Conservation (phyloP, 148 eudicot species). For the Cornus kousa region DNA sequence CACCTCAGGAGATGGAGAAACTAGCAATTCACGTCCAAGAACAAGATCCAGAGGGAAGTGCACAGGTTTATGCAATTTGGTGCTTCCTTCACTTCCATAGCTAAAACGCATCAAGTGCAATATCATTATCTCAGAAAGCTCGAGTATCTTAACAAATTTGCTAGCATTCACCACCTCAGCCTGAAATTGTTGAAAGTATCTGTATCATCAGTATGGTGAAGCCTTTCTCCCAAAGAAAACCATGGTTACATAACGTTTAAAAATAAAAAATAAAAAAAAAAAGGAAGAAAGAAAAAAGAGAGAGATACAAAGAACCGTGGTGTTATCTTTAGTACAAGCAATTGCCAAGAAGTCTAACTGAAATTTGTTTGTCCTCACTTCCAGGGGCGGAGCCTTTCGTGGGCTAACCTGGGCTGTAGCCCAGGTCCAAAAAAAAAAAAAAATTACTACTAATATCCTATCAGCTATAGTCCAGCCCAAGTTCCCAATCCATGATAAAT, state of each 20-base stretch:
- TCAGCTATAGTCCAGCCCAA: too few species aligned
- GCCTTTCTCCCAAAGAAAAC: background rate
- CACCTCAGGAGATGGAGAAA: constrained; percentile 69
- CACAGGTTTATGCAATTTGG: constrained; percentile 74
- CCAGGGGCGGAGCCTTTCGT: too few species aligned
- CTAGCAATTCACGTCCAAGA: constrained; percentile 61
- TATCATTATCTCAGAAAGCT: constrained; percentile 74
- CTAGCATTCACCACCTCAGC: constrained; percentile 69
- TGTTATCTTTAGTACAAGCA: background rate
- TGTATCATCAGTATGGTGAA: background rate
- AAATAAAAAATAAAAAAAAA: background rate
- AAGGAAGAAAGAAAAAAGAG: too few species aligned
- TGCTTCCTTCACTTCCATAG: constrained; percentile 80
- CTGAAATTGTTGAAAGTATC: constrained; percentile 31
- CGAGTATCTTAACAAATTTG: constrained; percentile 65
- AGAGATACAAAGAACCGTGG: background rate
- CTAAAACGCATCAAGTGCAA: constrained; percentile 85
- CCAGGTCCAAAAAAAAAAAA: too few species aligned
- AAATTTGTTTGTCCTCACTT: too few species aligned
- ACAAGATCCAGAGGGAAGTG: constrained; percentile 73
- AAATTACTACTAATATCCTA: too few species aligned
- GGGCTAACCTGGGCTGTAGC: too few species aligned
- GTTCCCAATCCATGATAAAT: too few species aligned
- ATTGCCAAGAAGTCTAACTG: too few species aligned
- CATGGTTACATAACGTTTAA: background rate